Percentiles rank a stretch among this genome's conserved stretches.
Evolutionary conservation across 1,284 basidiomycete species (phyloP).

Genomic region (Pholiota adiposa): DNA sequence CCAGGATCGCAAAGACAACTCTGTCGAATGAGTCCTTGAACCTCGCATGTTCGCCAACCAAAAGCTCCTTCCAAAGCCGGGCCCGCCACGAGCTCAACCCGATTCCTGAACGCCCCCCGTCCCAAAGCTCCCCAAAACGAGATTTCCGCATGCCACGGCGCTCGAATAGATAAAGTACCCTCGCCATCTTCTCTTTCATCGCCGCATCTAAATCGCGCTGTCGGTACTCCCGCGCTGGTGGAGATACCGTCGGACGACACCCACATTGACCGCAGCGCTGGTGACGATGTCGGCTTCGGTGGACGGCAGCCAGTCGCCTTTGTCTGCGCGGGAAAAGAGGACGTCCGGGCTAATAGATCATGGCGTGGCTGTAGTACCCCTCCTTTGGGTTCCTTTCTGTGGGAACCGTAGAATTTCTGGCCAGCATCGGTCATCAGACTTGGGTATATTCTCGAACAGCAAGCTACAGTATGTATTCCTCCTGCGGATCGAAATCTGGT

Average conservation of each 20-base stretch:
- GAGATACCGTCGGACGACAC: slow-evolving; percentile 49
- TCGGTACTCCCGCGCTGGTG: slow-evolving; percentile 36
- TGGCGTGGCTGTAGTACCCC: slow-evolving; percentile 67
- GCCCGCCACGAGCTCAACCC: slow-evolving; percentile 56
- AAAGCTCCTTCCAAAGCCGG: slow-evolving; percentile 64
- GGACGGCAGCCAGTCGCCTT: slow-evolving; percentile 56
- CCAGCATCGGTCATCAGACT: slow-evolving; percentile 52
- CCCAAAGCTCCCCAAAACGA: slow-evolving; percentile 74
- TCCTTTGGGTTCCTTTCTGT: slow-evolving; percentile 48
- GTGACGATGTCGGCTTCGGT: slow-evolving; percentile 64
- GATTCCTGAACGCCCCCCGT: slow-evolving; percentile 74
- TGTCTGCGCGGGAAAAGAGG: slow-evolving; percentile 58
- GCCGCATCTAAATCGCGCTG: slow-evolving; percentile 51
- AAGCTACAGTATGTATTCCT: slow-evolving; percentile 33
- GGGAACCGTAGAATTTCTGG: slow-evolving; percentile 55
- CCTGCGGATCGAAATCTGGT: slow-evolving; percentile 52
- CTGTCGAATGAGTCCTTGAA: slow-evolving; percentile 61
- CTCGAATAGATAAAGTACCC: slow-evolving; percentile 66
- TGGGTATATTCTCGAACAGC: slow-evolving; percentile 62
- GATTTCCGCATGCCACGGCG: slow-evolving; percentile 53
- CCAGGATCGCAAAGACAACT: slow-evolving; percentile 68
- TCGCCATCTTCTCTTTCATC: slow-evolving; percentile 72
- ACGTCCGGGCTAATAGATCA: slow-evolving; percentile 68
- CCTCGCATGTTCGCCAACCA: slow-evolving; percentile 48
- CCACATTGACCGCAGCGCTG: slow-evolving; percentile 71